These are phyloP conservation scores for Boletus speciosus DNA, from an alignment of 768 basidiomycete genomes.

Conservation along the genomic window DNA sequence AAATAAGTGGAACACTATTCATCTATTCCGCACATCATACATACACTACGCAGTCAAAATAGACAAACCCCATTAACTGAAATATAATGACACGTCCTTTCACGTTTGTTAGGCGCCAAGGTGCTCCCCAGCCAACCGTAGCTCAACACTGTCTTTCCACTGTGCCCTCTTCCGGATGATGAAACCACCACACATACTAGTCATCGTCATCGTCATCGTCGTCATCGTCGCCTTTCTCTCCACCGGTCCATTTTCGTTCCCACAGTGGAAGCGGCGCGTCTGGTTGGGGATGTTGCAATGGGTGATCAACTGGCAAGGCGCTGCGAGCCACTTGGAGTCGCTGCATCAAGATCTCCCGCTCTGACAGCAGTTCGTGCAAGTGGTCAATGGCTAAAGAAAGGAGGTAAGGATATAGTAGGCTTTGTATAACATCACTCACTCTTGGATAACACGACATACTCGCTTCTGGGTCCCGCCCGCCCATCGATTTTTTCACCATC, in stretches of 20 bases:
- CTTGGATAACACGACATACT: constrained; percentile 84
- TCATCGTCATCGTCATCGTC: constrained; percentile 50
- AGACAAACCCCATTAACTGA: constrained; percentile 23
- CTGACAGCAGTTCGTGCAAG: constrained; percentile 60
- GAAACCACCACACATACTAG: constrained; percentile 9
- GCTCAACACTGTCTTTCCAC: neutral
- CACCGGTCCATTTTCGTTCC: constrained; percentile 85
- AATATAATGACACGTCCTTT: constrained; percentile 22
- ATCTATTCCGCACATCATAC: constrained; percentile 5
- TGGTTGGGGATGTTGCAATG: constrained; percentile 37
- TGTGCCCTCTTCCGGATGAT: neutral
- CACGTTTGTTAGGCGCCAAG: constrained; percentile 1
- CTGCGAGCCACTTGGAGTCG: constrained; percentile 60
- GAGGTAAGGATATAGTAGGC: constrained; percentile 2
- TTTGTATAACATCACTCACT: constrained; percentile 47
- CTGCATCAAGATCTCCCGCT: constrained; percentile 52
- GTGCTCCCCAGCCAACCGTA: neutral
- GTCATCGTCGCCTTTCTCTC: constrained; percentile 45
- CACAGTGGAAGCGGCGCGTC: constrained; percentile 49
- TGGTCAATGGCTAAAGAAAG: constrained; percentile 74
- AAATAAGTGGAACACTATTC: constrained; percentile 3
- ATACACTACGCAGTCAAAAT: constrained; percentile 9
- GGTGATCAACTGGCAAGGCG: constrained; percentile 58
- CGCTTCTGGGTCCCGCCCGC: constrained; percentile 84
- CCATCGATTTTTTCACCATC: constrained; percentile 73